Evolutionary conservation across 108 stramenopile species (phyloP).

Genomic region (Nitzschia sp.): DNA sequence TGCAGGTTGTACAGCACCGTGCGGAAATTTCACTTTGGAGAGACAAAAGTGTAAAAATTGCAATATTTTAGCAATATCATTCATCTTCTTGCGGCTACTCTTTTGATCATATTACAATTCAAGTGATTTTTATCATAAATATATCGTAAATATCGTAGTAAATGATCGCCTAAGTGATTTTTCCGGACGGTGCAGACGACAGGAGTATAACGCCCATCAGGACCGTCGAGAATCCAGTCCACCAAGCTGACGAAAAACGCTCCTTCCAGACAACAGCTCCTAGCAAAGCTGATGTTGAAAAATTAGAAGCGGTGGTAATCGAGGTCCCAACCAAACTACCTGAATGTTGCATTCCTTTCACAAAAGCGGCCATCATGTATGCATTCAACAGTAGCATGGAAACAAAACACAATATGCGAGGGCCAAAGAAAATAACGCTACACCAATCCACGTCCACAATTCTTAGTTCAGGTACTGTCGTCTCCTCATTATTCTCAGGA

Average conservation of each 20-base stretch:
- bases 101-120: too few relatives aligned
- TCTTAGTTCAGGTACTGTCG: slow-evolving; percentile 5
- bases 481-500: too few relatives aligned
- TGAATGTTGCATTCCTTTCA: slow-evolving; percentile 76
- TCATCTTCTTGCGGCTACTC: too few relatives aligned
- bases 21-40: too few relatives aligned
- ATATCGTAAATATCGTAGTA: too few relatives aligned
- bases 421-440: slow-evolving; percentile 18
- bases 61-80: too few relatives aligned
- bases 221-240: slow-evolving; percentile 46
- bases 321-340: slow-evolving; percentile 75
- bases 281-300: slow-evolving; percentile 38
- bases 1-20: too few relatives aligned
- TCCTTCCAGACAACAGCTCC: slow-evolving; percentile 47
- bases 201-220: slow-evolving; percentile 42
- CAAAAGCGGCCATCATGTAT: slow-evolving; percentile 68
- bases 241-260: slow-evolving; percentile 31
- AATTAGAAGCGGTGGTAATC: slow-evolving; percentile 73
- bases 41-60: too few relatives aligned
- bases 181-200: slow-evolving; percentile 5
- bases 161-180: too few relatives aligned
- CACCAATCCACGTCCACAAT: neutral
- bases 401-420: slow-evolving; percentile 50
- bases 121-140: too few relatives aligned
- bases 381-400: slow-evolving; percentile 62